phyloP scores from a whole-genome alignment of 2,329 filamentous ascomycete genomes.

The Phialocephala sp. region DNA sequence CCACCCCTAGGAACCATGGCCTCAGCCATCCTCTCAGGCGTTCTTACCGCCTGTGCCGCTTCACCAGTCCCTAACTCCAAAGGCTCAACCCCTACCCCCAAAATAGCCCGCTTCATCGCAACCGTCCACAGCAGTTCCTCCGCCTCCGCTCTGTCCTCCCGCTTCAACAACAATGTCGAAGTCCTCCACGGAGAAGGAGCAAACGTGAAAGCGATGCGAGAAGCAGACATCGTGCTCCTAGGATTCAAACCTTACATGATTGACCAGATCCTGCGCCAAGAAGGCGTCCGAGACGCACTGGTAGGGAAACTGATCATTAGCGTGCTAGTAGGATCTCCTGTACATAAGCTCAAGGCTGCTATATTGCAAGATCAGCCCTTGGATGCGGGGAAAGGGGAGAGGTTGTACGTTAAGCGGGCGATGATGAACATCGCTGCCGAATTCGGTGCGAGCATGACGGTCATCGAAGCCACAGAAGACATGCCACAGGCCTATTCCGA shows the following conservation, averaged over 20 bases:
- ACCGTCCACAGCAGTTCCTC: constrained; percentile 50
- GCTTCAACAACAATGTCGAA: constrained; percentile 42
- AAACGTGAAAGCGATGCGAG: constrained; percentile 70
- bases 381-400: constrained; percentile 3
- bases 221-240: constrained; percentile 77
- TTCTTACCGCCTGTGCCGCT: constrained; percentile 32
- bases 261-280: constrained; percentile 66
- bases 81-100: constrained; percentile 29
- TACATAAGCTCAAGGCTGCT: constrained; percentile 68
- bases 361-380: constrained; percentile 42
- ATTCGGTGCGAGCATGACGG: constrained; percentile 81
- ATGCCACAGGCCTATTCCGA: constrained; percentile 59
- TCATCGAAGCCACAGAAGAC: constrained; percentile 62
- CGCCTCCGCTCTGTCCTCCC: constrained; percentile 41
- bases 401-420: constrained; percentile 72
- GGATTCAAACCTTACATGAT: constrained; percentile 84
- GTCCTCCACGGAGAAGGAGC: constrained; percentile 49
- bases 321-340: constrained; percentile 79
- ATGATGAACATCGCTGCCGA: constrained; percentile 86
- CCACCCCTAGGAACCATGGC: constrained; percentile 36
- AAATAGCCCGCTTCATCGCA: constrained; percentile 46
- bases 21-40: constrained; percentile 37
- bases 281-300: constrained; percentile 74
- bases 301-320: constrained; percentile 82
- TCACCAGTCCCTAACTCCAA: constrained; percentile 14